phyloP scores from a whole-genome alignment of 2,329 filamentous ascomycete species.

The Fusarium buharicum region DNA sequence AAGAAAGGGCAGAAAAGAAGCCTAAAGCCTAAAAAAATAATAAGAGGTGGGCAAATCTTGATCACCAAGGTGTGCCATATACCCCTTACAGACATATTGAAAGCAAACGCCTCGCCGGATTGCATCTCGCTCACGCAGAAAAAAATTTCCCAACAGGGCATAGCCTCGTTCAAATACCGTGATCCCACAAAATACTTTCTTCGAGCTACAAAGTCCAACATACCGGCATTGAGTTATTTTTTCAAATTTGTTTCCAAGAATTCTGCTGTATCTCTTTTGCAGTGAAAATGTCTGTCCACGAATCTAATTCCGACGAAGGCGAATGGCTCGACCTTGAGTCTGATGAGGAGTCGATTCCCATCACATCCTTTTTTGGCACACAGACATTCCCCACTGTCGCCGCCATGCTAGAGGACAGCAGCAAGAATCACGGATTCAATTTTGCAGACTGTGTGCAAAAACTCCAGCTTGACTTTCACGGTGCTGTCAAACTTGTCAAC shows the following conservation, averaged over 20 bases:
- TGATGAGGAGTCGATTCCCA: conserved; percentile 69
- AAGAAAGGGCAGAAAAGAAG: conserved; percentile 4
- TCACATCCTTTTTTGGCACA: conserved; percentile 76
- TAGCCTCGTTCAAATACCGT: conserved; percentile 52
- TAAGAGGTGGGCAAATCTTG: not conserved
- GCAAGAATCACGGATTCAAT: conserved; percentile 73
- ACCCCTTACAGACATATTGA: conserved; percentile 47
- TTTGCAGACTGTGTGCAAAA: conserved; percentile 68
- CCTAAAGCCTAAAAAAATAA: conserved; percentile 5
- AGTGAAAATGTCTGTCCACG: conserved; percentile 45
- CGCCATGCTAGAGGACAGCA: conserved; percentile 76
- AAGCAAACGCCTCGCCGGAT: conserved; percentile 43
- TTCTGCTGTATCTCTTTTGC: conserved; percentile 29
- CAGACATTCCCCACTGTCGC: conserved; percentile 71
- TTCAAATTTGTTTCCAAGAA: too few species aligned
- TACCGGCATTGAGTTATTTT: conserved; percentile 8
- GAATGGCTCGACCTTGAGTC: conserved; percentile 67
- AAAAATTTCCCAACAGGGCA: conserved; percentile 44
- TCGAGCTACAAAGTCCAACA: conserved; percentile 10
- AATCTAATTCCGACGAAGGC: conserved; percentile 54
- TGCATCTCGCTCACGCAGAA: conserved; percentile 42
- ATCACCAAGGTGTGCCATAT: conserved; percentile 31
- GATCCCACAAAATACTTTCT: conserved; percentile 47
- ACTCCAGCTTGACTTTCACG: conserved; percentile 75
- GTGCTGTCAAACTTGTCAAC: conserved; percentile 79